These are phyloP conservation scores for Trichoderma breve DNA, from an alignment of 2,329 filamentous ascomycete genomes.

Conservation along the genomic window DNA sequence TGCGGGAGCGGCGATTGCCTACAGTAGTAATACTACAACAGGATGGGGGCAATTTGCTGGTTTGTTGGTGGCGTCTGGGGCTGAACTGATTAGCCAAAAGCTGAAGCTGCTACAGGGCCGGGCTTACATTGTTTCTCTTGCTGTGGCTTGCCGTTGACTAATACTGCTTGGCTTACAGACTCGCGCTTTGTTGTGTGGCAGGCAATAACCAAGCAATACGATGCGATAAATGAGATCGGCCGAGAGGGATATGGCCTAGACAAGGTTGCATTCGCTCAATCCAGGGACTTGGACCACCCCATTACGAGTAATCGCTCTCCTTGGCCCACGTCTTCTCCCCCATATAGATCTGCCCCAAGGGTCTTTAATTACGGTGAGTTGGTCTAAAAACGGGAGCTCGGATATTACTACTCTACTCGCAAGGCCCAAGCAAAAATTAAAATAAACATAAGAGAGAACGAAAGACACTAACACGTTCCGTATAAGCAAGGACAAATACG, in stretches of 20 bases:
- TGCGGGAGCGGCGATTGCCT: background rate
- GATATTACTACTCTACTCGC: background rate
- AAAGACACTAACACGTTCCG: background rate
- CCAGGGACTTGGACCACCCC: background rate
- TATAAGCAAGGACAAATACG: background rate
- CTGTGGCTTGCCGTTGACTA: background rate
- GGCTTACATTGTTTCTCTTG: background rate
- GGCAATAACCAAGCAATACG: background rate
- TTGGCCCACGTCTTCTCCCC: background rate
- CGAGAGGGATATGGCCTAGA: background rate
- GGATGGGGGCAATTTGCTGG: background rate
- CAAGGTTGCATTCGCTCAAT: background rate
- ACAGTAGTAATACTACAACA: background rate
- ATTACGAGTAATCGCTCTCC: background rate
- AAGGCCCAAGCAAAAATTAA: background rate
- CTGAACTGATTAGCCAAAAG: background rate
- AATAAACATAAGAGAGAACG: background rate
- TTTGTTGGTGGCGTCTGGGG: background rate
- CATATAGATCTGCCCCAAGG: background rate
- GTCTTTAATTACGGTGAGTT: background rate
- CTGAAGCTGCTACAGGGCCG: background rate
- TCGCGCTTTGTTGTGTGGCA: background rate
- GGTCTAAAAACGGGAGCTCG: background rate
- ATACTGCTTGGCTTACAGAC: background rate
- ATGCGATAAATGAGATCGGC: background rate